Evolutionary conservation across 1,139 yeast species (phyloP), one percentile per base, ranked within the genome.

Genomic region (Pichia sp.): DNA sequence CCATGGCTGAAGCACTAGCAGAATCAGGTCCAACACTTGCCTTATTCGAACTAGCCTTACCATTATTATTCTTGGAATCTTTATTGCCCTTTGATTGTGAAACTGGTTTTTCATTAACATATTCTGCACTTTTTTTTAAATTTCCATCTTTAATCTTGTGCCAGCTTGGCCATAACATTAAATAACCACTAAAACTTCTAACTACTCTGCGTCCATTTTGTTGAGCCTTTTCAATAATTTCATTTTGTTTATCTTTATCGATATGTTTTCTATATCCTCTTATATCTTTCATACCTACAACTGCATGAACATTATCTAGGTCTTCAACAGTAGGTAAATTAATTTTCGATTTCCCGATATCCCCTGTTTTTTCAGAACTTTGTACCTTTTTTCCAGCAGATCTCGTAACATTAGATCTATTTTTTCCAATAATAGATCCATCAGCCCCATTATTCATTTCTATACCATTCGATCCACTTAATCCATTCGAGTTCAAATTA

Each of bases 101-200:
- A 34, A 31, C 41, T 26, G 43, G 38, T 31, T 31, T 46, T 3
- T 40, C 51, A 18, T 33, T 29, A 3, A 32, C 34, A 39, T 36
- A 42, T 10, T 48, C 51, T 25, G 40, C n/a, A 9, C 31, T 37
- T 5, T 33, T 45, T 11, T 41, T 43, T 30, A 49, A 36, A 10
- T 43, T 38, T n/a, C 54, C 54, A 4, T 43, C 43, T 28, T 45
- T 34, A 4, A 38, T 36, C 34, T 46, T 50, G 29, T 43, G 50
- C 54, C 54, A 52, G n/a, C 48, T 42, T 3, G 54, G 54, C 40
- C 45, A 50, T 5, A 45, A 18, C 48, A 49, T 49, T 18, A 49
- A 43, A 33, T 43, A 54, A 2, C 57, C 57, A 34, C 51, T 54
- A 31, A 54, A 54, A 28, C 54, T 42, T 30, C 55, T 42, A 4